These are phyloP conservation scores for Didymella lethalis DNA, from an alignment of 2,329 filamentous ascomycete genomes.

Conservation along the genomic window DNA sequence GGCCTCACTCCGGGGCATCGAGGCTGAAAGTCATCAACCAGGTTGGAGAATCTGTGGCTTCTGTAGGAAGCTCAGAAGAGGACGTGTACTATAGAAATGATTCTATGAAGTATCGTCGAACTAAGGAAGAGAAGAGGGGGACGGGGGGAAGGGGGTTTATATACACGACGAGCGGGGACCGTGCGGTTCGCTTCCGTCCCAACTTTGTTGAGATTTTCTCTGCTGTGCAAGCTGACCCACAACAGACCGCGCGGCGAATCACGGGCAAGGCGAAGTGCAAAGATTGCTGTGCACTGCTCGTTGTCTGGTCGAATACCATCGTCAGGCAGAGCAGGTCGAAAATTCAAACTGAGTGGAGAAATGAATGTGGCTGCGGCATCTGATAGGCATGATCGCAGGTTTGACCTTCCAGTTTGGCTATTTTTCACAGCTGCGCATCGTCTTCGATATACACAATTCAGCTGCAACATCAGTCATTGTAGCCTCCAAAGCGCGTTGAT, in stretches of 20 bases:
- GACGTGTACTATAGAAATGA: constrained; percentile 95
- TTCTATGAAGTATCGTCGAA: constrained; percentile 39
- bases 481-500: no score
- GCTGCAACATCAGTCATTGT: no score
- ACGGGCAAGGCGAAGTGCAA: constrained; percentile 7
- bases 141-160: constrained; percentile 10
- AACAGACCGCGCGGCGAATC: neutral
- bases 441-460: no score
- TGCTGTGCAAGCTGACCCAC: constrained; percentile 4
- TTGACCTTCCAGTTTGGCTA: neutral
- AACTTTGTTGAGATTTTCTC: constrained; percentile 13
- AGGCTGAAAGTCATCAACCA: constrained; percentile 91
- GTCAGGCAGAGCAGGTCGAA: neutral
- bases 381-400: neutral
- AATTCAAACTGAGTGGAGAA: neutral
- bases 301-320: neutral
- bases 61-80: constrained; percentile 88
- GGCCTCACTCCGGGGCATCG: constrained; percentile 88
- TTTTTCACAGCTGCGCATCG: no score
- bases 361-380: neutral
- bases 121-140: constrained; percentile 16
- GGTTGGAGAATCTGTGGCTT: constrained; percentile 89
- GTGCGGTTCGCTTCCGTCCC: neutral
- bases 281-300: constrained; percentile 4
- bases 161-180: neutral